phyloP scores from a whole-genome alignment of 192 early-diverging fungal species.

The Rhizoclosmatium globosum region DNA sequence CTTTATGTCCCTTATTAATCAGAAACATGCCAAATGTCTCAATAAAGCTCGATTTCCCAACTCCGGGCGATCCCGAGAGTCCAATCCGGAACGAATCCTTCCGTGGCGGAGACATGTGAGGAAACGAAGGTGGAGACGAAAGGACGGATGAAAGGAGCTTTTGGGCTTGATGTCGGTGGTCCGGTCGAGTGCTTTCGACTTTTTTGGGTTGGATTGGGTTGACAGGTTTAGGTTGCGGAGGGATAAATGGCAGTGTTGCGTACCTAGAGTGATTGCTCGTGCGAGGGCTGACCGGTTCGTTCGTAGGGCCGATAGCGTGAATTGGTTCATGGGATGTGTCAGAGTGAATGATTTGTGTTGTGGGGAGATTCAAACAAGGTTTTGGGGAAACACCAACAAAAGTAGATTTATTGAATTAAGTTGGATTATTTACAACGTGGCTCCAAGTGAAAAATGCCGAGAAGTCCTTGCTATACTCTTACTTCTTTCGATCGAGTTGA shows the following conservation, averaged over 20 bases:
- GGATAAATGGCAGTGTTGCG: background rate
- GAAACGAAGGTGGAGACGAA: background rate
- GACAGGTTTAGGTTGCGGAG: background rate
- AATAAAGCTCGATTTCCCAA: constrained; percentile 89
- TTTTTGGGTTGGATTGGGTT: background rate
- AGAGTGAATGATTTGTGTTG: too few relatives aligned
- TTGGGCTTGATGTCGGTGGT: constrained; percentile 69
- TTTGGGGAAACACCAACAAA: too few relatives aligned
- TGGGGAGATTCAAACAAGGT: too few relatives aligned
- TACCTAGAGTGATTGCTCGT: constrained; percentile 72
- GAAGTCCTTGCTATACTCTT: too few relatives aligned
- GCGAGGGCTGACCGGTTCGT: constrained; percentile 59
- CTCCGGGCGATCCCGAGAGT: constrained; percentile 77
- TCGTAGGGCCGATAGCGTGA: background rate
- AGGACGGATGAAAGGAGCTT: constrained; percentile 67
- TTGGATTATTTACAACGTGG: too few relatives aligned
- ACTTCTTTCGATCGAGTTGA: too few relatives aligned
- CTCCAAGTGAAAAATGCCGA: too few relatives aligned
- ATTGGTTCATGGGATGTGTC: too few relatives aligned
- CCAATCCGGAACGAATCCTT: constrained; percentile 76
- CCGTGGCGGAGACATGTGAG: background rate
- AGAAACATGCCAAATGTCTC: constrained; percentile 83
- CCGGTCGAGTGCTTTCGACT: constrained; percentile 76
- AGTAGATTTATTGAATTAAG: too few relatives aligned
- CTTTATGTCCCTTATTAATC: constrained; percentile 68